Conservation (phyloP, 345 rosid genomes). For the Fremontodendron californicum region DNA sequence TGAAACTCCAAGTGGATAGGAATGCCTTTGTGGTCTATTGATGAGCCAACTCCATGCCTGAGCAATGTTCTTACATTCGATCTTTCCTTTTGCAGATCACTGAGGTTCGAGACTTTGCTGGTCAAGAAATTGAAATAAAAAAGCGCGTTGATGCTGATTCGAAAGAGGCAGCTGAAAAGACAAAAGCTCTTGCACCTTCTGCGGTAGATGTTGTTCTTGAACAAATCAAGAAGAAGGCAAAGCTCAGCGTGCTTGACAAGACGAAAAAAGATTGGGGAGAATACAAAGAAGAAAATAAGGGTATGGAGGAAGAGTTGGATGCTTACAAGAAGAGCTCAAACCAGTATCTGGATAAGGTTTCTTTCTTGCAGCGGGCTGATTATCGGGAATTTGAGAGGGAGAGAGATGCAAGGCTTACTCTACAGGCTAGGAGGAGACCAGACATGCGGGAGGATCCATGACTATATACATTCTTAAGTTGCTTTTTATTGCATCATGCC, state of each 20-base stretch:
- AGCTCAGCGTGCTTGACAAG: constrained; percentile 90
- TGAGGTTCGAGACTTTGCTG: constrained; percentile 82
- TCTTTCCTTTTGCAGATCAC: constrained; percentile 46
- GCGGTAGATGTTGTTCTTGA: constrained; percentile 87
- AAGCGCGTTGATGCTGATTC: constrained; percentile 71
- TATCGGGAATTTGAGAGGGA: constrained; percentile 91
- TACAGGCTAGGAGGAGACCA: constrained; percentile 61
- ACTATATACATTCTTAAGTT: background rate
- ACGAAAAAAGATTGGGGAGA: constrained; percentile 98
- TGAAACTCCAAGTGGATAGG: background rate
- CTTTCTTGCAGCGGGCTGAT: constrained; percentile 79
- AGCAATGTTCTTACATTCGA: background rate
- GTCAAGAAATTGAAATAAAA: constrained; percentile 70
- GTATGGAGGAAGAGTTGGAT: constrained; percentile 78
- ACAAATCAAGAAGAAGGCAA: constrained; percentile 86
- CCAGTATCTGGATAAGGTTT: constrained; percentile 77
- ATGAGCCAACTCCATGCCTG: background rate
- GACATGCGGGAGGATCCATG: constrained; percentile 55
- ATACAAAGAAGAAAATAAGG: constrained; percentile 80
- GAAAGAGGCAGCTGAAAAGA: constrained; percentile 70
- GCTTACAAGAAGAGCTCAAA: constrained; percentile 95
- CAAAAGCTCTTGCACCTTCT: constrained; percentile 46
- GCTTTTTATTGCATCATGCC: background rate
- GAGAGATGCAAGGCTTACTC: constrained; percentile 82
- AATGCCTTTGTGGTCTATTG: background rate